Conservation (phyloP, 164 flowering plant genomes). For the Umbilicus rupestris region DNA sequence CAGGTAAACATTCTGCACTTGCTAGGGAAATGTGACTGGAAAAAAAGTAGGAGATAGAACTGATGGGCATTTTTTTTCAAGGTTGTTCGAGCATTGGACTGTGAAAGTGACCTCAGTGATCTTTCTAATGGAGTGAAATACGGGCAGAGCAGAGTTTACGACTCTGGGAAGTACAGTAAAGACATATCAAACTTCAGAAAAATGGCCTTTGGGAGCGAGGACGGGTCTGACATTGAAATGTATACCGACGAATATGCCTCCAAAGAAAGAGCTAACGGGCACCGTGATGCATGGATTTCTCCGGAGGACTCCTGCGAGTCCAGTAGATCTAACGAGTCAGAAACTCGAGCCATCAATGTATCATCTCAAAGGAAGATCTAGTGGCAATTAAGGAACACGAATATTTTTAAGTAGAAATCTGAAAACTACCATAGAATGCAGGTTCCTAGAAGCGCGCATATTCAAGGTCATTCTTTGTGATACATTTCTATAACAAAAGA, state of each 20-base stretch:
- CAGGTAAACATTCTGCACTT: slow-evolving; percentile 7
- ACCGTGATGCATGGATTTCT: slow-evolving; percentile 5
- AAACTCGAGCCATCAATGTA: slow-evolving; percentile 1
- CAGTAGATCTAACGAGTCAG: slow-evolving; percentile 11
- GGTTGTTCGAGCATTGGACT: slow-evolving; percentile 52
- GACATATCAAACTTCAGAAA: slow-evolving; percentile 29
- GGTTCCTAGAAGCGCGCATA: too few species aligned
- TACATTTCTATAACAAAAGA: too few species aligned
- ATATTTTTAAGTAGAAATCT: too few species aligned
- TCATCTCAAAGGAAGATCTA: not conserved
- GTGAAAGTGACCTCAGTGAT: slow-evolving; percentile 30
- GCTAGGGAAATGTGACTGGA: not conserved
- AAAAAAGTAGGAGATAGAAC: not conserved
- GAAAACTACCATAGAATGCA: too few species aligned
- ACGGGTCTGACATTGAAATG: slow-evolving; percentile 24
- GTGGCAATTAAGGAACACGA: not conserved
- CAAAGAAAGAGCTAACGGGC: slow-evolving; percentile 12
- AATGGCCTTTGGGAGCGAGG: slow-evolving; percentile 33
- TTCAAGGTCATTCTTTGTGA: not conserved
- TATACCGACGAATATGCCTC: slow-evolving; percentile 25
- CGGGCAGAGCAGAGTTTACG: slow-evolving; percentile 43
- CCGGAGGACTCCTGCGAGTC: slow-evolving; percentile 14
- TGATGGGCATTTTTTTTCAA: slow-evolving; percentile 11
- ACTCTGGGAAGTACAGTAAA: slow-evolving; percentile 30
- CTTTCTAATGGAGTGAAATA: slow-evolving; percentile 47